Evolutionary conservation across 179 eudicot species (phyloP).

Genomic region (Amaranthus tricolor): DNA sequence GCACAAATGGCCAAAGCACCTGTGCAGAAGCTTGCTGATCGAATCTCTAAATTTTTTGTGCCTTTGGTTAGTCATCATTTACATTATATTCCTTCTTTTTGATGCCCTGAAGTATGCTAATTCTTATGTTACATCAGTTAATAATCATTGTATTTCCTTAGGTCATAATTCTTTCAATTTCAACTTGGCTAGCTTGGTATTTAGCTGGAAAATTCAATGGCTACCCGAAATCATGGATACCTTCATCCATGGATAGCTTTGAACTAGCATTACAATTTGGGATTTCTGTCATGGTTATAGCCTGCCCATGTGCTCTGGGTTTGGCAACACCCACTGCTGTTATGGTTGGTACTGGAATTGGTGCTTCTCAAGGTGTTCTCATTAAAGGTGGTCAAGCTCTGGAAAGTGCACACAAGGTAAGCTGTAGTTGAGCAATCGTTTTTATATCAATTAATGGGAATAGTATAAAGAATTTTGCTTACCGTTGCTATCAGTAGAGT

Average conservation of each 20-base stretch:
- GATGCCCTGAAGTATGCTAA: background rate
- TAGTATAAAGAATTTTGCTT: background rate
- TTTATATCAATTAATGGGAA: background rate
- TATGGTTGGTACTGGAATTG: slow-evolving; percentile 99
- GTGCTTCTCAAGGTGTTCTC: slow-evolving; percentile 95
- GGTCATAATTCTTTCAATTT: slow-evolving; percentile 67
- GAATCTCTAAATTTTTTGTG: slow-evolving; percentile 82
- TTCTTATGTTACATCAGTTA: background rate
- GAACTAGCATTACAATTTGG: slow-evolving; percentile 95
- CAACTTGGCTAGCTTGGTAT: slow-evolving; percentile 85
- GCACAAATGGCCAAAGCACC: slow-evolving; percentile 99
- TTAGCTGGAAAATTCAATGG: slow-evolving; percentile 61
- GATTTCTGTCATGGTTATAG: slow-evolving; percentile 95
- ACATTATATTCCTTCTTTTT: background rate
- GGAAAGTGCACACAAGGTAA: slow-evolving; percentile 89
- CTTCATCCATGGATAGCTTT: slow-evolving; percentile 83
- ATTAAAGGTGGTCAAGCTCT: slow-evolving; percentile 96
- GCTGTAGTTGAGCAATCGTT: background rate
- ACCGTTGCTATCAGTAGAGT: background rate
- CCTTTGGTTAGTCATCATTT: slow-evolving; percentile 66
- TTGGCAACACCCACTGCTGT: slow-evolving; percentile 98
- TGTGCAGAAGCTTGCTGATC: slow-evolving; percentile 85
- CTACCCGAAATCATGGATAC: slow-evolving; percentile 88
- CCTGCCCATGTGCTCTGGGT: slow-evolving; percentile 98
- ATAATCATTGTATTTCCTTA: slow-evolving; percentile 24